These are phyloP conservation scores for Cyclotella kingstonii DNA, from an alignment of 108 stramenopile genomes.

Conservation along the genomic window DNA sequence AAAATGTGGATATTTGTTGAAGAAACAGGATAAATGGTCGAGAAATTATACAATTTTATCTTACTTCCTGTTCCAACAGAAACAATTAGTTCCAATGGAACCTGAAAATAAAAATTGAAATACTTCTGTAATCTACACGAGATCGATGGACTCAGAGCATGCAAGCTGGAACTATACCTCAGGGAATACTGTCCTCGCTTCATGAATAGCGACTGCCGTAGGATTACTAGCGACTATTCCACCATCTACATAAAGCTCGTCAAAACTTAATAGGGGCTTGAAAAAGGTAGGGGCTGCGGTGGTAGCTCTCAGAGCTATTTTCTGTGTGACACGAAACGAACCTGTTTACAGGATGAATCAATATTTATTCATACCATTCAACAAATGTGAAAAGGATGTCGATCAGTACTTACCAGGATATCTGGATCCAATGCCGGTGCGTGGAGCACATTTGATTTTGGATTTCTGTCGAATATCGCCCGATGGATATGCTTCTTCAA, in stretches of 20 bases:
- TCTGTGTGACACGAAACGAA: slow-evolving; percentile 81
- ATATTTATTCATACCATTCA: not conserved
- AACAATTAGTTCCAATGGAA: slow-evolving; percentile 82
- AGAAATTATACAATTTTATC: not conserved
- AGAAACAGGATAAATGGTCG: not conserved
- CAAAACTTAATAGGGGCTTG: slow-evolving; percentile 83
- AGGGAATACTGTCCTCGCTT: slow-evolving; percentile 80
- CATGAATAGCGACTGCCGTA: slow-evolving; percentile 84
- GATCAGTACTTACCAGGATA: slow-evolving; percentile 46
- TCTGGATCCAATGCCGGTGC: slow-evolving; percentile 60
- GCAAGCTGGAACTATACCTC: slow-evolving; percentile 5
- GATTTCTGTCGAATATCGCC: not conserved
- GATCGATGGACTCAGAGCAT: not conserved
- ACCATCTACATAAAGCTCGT: slow-evolving; percentile 84
- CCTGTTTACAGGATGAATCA: slow-evolving; percentile 16
- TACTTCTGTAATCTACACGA: not conserved
- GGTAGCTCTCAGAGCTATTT: slow-evolving; percentile 75
- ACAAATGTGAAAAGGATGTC: not conserved
- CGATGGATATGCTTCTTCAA: slow-evolving; percentile 10
- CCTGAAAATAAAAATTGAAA: slow-evolving; percentile 6
- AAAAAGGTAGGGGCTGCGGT: slow-evolving; percentile 89
- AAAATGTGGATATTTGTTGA: not conserved
- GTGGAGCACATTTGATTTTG: slow-evolving; percentile 39
- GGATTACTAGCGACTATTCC: slow-evolving; percentile 87
- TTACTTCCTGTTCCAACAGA: slow-evolving; percentile 72